These are phyloP conservation scores for Kazachstania sp. DNA, from an alignment of 1,139 yeast genomes.

Conservation along the genomic window DNA sequence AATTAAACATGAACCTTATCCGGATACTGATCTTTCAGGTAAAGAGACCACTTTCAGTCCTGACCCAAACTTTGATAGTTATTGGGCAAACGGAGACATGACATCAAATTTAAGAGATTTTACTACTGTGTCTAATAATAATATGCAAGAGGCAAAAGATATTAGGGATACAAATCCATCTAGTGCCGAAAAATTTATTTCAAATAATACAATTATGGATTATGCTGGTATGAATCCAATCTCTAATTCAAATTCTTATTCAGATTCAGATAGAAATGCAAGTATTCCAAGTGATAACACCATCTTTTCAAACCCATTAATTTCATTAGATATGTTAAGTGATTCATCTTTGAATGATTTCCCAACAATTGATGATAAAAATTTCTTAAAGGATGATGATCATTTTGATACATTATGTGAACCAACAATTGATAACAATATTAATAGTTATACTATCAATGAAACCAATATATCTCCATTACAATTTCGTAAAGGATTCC, in stretches of 20 bases:
- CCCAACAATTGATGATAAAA: neutral
- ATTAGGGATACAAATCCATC: too few relatives aligned
- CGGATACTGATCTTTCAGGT: neutral
- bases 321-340: slow-evolving; percentile 14
- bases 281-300: neutral
- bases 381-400: neutral
- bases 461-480: slow-evolving; percentile 8
- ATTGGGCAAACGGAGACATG: slow-evolving; percentile 40
- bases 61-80: slow-evolving; percentile 17
- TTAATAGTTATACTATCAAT: neutral
- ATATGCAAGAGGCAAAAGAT: neutral
- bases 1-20: neutral
- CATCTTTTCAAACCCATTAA: slow-evolving; percentile 16
- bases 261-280: neutral
- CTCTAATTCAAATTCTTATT: neutral
- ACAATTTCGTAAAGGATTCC: slow-evolving; percentile 30
- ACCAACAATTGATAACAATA: neutral
- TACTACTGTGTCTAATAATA: neutral
- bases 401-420: slow-evolving; percentile 1
- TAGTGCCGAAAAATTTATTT: neutral
- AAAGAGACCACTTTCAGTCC: slow-evolving; percentile 2
- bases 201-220: neutral
- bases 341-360: slow-evolving; percentile 1
- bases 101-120: neutral
- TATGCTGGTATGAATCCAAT: neutral